Evolutionary conservation across 176 grass and related monocot genomes (phyloP).

Genomic region (Echinochloa phyllopogon): DNA sequence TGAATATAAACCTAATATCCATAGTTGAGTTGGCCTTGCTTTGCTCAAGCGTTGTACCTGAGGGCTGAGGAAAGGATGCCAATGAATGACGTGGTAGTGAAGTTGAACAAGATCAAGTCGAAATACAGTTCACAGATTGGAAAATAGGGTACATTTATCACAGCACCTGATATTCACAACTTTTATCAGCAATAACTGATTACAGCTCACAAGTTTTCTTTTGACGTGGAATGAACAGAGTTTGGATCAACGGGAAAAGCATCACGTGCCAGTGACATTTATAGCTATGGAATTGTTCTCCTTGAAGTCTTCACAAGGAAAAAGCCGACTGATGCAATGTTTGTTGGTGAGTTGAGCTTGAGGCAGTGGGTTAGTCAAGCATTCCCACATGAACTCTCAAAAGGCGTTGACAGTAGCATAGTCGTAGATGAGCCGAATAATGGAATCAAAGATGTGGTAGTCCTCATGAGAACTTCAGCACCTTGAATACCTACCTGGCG

Average conservation of each 20-base stretch:
- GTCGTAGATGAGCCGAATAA: neutral
- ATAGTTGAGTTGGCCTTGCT: conserved; percentile 49
- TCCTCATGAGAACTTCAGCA: neutral
- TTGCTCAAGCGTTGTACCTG: conserved; percentile 48
- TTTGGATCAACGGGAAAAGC: conserved; percentile 51
- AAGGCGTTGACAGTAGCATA: conserved; percentile 29
- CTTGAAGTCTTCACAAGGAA: conserved; percentile 62
- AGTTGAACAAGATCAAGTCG: conserved; percentile 47
- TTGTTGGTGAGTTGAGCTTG: conserved; percentile 45
- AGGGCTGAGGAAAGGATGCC: conserved; percentile 48
- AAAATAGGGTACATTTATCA: neutral
- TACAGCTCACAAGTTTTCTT: neutral
- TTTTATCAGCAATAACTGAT: neutral
- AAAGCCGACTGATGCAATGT: conserved; percentile 59
- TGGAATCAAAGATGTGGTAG: neutral
- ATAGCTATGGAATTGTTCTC: conserved; percentile 65
- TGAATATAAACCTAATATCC: conserved; percentile 11
- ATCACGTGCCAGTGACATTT: conserved; percentile 56
- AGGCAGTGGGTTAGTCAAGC: conserved; percentile 52
- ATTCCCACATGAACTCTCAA: conserved; percentile 35
- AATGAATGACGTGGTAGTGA: conserved; percentile 46
- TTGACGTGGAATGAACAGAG: conserved; percentile 40
- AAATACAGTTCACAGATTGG: neutral
- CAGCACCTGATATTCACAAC: neutral
- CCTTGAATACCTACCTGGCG: neutral